These are phyloP conservation scores for Amanita exitialis DNA, from an alignment of 768 basidiomycete species.

Conservation along the genomic window DNA sequence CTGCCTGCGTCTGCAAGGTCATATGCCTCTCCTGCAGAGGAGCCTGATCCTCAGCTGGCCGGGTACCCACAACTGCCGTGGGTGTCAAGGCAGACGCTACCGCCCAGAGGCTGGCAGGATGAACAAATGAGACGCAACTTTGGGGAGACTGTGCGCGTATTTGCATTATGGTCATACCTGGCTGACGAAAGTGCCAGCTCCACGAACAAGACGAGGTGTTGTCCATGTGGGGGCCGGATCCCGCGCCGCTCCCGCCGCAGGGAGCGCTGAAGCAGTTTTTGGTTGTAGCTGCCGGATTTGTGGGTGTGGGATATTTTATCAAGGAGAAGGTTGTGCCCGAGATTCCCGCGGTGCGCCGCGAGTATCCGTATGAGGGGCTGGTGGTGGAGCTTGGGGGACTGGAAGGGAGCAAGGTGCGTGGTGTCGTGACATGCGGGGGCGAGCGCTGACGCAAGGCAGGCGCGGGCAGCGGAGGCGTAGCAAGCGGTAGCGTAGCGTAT, in stretches of 20 bases:
- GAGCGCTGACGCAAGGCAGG: conserved; percentile 10
- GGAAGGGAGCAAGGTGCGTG: conserved; percentile 65
- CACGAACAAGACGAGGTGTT: conserved; percentile 74
- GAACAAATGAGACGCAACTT: conserved; percentile 68
- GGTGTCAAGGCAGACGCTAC: conserved; percentile 53
- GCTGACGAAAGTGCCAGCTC: conserved; percentile 34
- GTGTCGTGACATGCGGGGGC: not conserved
- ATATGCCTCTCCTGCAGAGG: conserved; percentile 25
- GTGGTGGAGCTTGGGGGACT: conserved; percentile 70
- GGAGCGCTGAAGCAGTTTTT: conserved; percentile 58
- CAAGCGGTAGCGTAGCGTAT: too few relatives aligned
- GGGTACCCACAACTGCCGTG: conserved; percentile 68
- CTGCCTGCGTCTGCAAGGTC: conserved; percentile 12
- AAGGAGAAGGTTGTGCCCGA: conserved; percentile 44
- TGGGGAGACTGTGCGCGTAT: conserved; percentile 57
- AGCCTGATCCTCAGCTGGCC: conserved; percentile 56
- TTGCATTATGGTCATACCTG: conserved; percentile 2
- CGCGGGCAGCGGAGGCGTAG: conserved; percentile 16
- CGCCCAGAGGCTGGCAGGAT: conserved; percentile 69
- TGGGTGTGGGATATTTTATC: conserved; percentile 49
- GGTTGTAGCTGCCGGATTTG: conserved; percentile 51
- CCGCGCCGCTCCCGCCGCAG: conserved; percentile 47
- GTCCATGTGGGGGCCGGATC: conserved; percentile 85
- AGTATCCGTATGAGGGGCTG: conserved; percentile 71
- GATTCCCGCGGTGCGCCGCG: conserved; percentile 54